Base-by-base conservation (phyloP, 805 yeast species). In the Wickerhamomyces silvicola region DNA sequence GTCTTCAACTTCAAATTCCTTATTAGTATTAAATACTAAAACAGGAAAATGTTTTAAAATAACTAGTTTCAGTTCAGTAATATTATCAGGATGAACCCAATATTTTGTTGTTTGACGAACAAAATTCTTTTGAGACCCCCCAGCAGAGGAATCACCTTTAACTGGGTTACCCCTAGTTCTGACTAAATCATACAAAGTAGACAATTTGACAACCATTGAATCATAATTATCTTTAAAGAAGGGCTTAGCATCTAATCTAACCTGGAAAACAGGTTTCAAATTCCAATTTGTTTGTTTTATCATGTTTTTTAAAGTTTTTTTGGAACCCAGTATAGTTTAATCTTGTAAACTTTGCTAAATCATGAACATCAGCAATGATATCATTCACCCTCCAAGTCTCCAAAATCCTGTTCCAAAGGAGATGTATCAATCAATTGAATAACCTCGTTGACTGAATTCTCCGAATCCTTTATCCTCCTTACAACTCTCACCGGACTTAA, bases 61-160 rank as follows among this genome's bases (percentile, higher is more conserved):
- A 43, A 86, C 81, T 53, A 92, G 74, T 64, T 92, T 92, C 58
- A 92, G 72, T 65, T 92, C 97, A 11, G 97, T 92, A 56, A 92
- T 87, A 58, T 92, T 90, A 60, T 92, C 97, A 3, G 97, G 96
- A 54, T 92, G 98, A 20, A 92, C 97, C 99, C 99, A 92, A 62
- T 92, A 92, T 56, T 92, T 92, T 7, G 98, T 92, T 14, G 98
- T 92, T 62, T 92, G 98, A 61, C 98, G 81, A 28, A 92, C 97
- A 52, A 92, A 92, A 64, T 92, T 92, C 60, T 92, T 98, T 68
- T 88, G 97, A 26, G 81, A 72, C 27, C 98, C 98, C 52, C 98
- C 98, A n/a, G 98, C 97, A 5, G 97, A 57, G 4, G 95, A 78
- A 61, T 92, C 98, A 42, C 97, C 97, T 50, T 76, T 72, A 24